Evolutionary conservation across 805 yeast genomes (phyloP), one percentile per base, ranked within the genome.

Genomic region (Pichia heedii): DNA sequence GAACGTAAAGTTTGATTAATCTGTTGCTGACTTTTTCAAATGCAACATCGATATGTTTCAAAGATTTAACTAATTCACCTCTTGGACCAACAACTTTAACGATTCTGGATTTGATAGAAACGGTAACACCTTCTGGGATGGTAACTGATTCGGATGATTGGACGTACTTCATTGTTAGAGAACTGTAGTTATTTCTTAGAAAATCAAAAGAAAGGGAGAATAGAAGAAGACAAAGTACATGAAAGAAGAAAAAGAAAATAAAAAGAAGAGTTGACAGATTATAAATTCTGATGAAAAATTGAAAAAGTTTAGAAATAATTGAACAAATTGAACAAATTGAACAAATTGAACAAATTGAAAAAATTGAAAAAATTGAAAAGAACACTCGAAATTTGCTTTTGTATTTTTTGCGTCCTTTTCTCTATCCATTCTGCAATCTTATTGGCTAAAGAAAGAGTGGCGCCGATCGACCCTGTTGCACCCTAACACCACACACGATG

Each of bases 81-180:
- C 97, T 89, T 76, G 98, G 98, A 61, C 98, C 98, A 63, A 83
- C 77, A 58, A 93, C 97, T 61, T 79, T 81, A 68, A 93, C 71
- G 65, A 65, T 60, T 77, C 98, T 86, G 70, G 97, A 79, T 72
- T 87, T 84, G 81, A 93, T 90, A 67, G 73, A 71, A 60, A 93
- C 84, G 61, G 82, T 76, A 55, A 93, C 98, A 65, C 85, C 96
- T 71, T 84, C 95, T 72, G 98, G 97, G 70, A 76, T 66, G 33
- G 66, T 77, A 62, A 76, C 66, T 60, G 65, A 57, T 66, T 76
- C 79, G 58, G 72, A 75, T 49, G 81, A 73, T 63, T 74, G 78
- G 54, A 76, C 62, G 79, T 74, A 76, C 71, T 74, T 76, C 81
- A 76, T 76, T 61, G 39, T 49, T 38, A 16, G 18, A 16, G 32